Base-by-base conservation (phyloP, 108 stramenopile genomes). In the Chaetoceros muelleri region DNA sequence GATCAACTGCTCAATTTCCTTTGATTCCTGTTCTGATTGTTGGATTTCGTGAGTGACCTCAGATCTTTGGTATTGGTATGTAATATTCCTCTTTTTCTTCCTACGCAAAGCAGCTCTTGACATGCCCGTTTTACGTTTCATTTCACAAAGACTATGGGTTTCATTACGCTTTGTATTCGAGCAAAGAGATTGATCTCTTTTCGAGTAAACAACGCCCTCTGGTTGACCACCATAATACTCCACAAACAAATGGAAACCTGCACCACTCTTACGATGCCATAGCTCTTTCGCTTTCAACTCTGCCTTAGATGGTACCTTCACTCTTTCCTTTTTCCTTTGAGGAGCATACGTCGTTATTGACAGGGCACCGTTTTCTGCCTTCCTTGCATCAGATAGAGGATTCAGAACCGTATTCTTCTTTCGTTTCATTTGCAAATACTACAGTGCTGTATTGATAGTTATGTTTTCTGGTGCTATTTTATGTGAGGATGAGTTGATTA, bases 191-290 rank as follows among this genome's bases (percentile, higher is more conserved):
- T 59, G n/a, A 2, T 52, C 50, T 31, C 21, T 0, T 28, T 49
- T 24, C 0, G 29, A 25, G 28, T 24, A 19, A 16, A 81, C 72
- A 27, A 73, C 70, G 0, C 84, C 80, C 3, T 21, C 0, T 2
- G 84, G 80, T 57, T 85, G 87, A 30, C 46, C 28, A 19, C 53
- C 65, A 61, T 89, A 89, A 57, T 84, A 85, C 17, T 67, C 47
- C 7, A 85, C 48, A 59, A 89, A 89, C 2, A 85, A 46, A 29
- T 52, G 27, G 55, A 64, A 84, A 22, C 82, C 86, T 1, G 69
- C 75, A 24, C 80, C 82, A 7, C 80, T 77, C 63, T 79, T 73
- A 24, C 75, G 68, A 70, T 72, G 67, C 86, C 86, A 87, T 18
- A 87, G 47, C 13, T 40, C 34, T 40, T 40, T 40, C 8, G 34